Conservation (phyloP, 208 protist genomes). For the Crithidia mellificae region DNA sequence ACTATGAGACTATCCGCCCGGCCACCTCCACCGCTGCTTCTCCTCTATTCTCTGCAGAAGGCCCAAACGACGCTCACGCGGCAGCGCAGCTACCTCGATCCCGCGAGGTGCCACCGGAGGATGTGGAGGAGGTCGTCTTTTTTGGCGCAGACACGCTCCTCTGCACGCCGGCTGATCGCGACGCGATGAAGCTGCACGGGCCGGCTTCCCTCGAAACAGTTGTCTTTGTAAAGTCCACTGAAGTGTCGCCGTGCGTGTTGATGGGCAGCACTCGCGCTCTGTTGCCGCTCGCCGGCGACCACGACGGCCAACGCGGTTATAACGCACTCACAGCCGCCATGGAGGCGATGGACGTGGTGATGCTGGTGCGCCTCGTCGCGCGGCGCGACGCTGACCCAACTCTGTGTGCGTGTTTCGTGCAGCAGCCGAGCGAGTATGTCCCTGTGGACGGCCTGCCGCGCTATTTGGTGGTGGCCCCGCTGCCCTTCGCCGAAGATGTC, state of each 20-base stretch:
- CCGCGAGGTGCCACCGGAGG: conserved; percentile 15
- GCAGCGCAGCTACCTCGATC: not conserved
- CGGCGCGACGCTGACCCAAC: conserved; percentile 43
- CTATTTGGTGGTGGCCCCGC: conserved; percentile 57
- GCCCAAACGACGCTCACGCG: no score
- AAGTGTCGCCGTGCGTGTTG: conserved; percentile 70
- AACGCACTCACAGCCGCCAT: conserved; percentile 78
- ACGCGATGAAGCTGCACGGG: conserved; percentile 57
- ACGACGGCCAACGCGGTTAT: conserved; percentile 58
- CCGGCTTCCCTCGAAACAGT: conserved; percentile 66
- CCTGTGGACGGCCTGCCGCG: not conserved
- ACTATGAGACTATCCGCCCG: conserved; percentile 26
- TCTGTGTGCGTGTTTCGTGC: conserved; percentile 66
- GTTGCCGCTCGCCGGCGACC: conserved; percentile 67
- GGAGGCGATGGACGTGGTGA: conserved; percentile 35
- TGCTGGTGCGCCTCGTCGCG: conserved; percentile 87
- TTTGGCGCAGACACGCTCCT: conserved; percentile 85
- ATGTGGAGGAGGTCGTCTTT: conserved; percentile 60
- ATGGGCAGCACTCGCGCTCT: conserved; percentile 73
- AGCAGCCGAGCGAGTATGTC: conserved; percentile 1
- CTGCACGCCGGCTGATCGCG: conserved; percentile 72
- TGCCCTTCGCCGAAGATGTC: conserved; percentile 90
- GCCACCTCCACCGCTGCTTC: no score
- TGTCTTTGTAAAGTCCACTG: conserved; percentile 64
- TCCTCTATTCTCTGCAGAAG: no score